Percentiles rank a stretch among this genome's conserved stretches.
Evolutionary conservation across 2,329 filamentous ascomycete species (phyloP).

Genomic region (Diplodia scrobiculata): DNA sequence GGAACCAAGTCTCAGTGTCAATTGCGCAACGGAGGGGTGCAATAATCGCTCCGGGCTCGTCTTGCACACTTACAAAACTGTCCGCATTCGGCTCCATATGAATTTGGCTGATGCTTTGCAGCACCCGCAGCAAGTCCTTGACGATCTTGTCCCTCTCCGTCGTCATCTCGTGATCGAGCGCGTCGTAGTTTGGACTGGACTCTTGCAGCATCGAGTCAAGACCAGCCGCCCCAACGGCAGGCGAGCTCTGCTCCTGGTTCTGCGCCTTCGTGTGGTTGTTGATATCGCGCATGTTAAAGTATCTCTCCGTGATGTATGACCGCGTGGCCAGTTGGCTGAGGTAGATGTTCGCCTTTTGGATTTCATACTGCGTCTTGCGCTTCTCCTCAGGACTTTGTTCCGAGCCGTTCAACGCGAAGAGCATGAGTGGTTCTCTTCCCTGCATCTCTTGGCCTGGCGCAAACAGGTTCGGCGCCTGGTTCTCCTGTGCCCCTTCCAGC

Average conservation of each 20-base stretch:
- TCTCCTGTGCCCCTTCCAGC: slow-evolving; percentile 45
- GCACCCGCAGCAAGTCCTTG: slow-evolving; percentile 72
- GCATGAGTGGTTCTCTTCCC: slow-evolving; percentile 32
- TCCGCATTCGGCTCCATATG: slow-evolving; percentile 76
- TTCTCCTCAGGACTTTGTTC: slow-evolving; percentile 42
- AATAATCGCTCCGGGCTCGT: slow-evolving; percentile 11
- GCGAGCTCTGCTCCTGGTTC: slow-evolving; percentile 45
- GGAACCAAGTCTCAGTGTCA: slow-evolving; percentile 26
- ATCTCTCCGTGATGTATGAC: slow-evolving; percentile 83
- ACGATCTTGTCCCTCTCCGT: slow-evolving; percentile 80
- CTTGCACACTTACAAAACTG: slow-evolving; percentile 58
- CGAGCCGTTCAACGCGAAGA: slow-evolving; percentile 33
- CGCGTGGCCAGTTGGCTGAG: slow-evolving; percentile 77
- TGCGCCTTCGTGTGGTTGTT: slow-evolving; percentile 53
- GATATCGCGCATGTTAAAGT: slow-evolving; percentile 73
- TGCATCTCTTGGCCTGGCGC: slow-evolving; percentile 32
- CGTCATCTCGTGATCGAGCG: slow-evolving; percentile 66
- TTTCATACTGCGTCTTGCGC: slow-evolving; percentile 71
- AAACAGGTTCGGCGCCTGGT: slow-evolving; percentile 27
- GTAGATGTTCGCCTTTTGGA: slow-evolving; percentile 90
- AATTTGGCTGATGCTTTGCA: slow-evolving; percentile 76
- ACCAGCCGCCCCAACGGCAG: slow-evolving; percentile 43
- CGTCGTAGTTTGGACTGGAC: slow-evolving; percentile 41
- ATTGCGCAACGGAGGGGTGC: slow-evolving; percentile 10
- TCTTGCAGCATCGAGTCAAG: slow-evolving; percentile 41